These are phyloP conservation scores for Cyberlindnera amylophila DNA, from an alignment of 805 yeast species.

Conservation along the genomic window DNA sequence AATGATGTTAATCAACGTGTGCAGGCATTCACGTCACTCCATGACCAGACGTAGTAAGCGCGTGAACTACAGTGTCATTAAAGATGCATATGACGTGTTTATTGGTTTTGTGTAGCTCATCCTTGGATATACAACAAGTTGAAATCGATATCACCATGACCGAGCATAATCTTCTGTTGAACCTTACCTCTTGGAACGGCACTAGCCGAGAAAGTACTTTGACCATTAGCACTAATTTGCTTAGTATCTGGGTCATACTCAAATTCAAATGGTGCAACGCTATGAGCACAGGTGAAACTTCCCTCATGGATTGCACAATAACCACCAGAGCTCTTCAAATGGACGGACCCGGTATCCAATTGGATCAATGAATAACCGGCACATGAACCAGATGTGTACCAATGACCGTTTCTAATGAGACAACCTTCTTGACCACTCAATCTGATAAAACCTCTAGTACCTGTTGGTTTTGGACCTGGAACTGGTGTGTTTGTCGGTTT, in stretches of 20 bases:
- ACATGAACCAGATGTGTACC: constrained; percentile 80
- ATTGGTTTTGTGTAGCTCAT: not conserved
- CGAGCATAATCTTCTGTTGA: constrained; percentile 43
- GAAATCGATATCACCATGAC: constrained; percentile 38
- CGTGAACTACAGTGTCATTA: no score
- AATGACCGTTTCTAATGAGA: constrained; percentile 78
- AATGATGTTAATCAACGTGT: no score
- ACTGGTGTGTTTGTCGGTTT: constrained; percentile 20
- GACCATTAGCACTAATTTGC: constrained; percentile 13
- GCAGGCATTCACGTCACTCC: no score
- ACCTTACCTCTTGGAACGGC: constrained; percentile 30
- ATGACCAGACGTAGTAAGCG: no score
- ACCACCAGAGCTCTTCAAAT: constrained; percentile 66
- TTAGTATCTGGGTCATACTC: constrained; percentile 8
- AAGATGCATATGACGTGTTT: no score
- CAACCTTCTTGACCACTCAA: constrained; percentile 60
- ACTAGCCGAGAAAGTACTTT: constrained; percentile 10
- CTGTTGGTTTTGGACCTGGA: constrained; percentile 25
- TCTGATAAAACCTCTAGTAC: constrained; percentile 43
- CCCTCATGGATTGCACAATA: constrained; percentile 52
- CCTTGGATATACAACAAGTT: constrained; percentile 25
- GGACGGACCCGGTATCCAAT: constrained; percentile 43
- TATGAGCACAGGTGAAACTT: constrained; percentile 42
- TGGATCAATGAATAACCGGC: constrained; percentile 58
- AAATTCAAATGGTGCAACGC: constrained; percentile 41